Base-by-base conservation (phyloP, 75 land plant species). In the Sequoiadendron giganteum region DNA sequence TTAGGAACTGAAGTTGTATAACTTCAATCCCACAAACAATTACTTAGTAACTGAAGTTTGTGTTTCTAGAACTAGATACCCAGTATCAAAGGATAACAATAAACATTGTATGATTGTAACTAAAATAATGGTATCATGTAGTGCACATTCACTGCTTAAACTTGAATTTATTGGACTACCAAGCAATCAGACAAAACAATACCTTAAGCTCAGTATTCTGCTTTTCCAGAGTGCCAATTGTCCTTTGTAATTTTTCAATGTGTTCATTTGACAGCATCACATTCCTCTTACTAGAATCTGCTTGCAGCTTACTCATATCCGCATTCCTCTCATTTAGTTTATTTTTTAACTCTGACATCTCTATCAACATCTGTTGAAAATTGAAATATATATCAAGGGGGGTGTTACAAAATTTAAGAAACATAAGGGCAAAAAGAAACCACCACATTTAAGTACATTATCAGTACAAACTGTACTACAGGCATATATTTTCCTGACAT, bases 151-250 rank as follows among this genome's bases (percentile, higher is more conserved):
- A 75, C 77, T 11, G 32, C 32, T 72, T 30, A 30, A 82, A 34
- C 40, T 83, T 40, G 25, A 36, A 36, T 21, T 40, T 42, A 58
- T 58, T 19, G 65, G 65, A 58, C 65, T 21, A 21, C 28, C 25
- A 19, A 58, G n/a, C n/a, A 42, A n/a, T 6, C 85, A 11, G 49
- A 42, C 3, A 45, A 39, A 45, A 13, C 47, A 34, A 10, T 56
- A 95, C 96, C 96, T 95, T 89, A 16, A 93, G 89, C 36, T 55
- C 68, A 32, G 73, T 42, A 55, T 93, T 93, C 48, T 95, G 93
- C 87, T 88, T 91, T 87, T 95, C 92, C 30, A 95, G 61, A 1
- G 85, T 75, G 32, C 82, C 70, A 55, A 93, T 87, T 28, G 73
- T 52, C 85, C 32, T 75, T 88, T 90, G 91, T 42, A 93, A 84